A percentile compares a stretch with the other conserved stretches of the same genome.
Conservation (phyloP, 345 rosid species). For the Eucalyptus coolabah region DNA sequence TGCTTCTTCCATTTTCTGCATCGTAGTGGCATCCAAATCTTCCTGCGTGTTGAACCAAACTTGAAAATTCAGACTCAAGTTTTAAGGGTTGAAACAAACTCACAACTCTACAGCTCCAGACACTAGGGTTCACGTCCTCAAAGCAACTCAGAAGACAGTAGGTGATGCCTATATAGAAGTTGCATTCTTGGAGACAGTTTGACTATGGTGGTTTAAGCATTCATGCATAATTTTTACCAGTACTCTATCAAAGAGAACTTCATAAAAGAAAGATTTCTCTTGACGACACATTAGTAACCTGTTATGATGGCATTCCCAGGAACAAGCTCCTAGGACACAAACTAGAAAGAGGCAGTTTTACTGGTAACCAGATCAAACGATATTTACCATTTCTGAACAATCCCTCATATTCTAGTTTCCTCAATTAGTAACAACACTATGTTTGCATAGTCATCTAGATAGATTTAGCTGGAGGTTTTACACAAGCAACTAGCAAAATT, state of each 20-base stretch:
- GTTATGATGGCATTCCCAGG: neutral
- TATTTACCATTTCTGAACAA: neutral
- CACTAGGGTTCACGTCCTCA: neutral
- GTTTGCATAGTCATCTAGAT: neutral
- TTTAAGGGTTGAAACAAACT: neutral
- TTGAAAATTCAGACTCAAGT: neutral
- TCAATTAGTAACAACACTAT: neutral
- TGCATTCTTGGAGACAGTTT: neutral
- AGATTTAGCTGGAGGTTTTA: neutral
- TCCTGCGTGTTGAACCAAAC: constrained; percentile 25
- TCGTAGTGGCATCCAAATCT: constrained; percentile 29
- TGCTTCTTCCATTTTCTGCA: constrained; percentile 73
- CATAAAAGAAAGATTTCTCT: neutral
- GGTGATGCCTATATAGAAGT: neutral
- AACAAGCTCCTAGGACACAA: neutral
- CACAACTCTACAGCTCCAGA: neutral
- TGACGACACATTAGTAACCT: neutral
- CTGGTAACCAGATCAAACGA: neutral
- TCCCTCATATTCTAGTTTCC: neutral
- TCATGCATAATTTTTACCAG: neutral
- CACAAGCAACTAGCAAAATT: neutral
- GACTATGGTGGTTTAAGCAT: neutral
- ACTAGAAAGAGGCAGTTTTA: neutral
- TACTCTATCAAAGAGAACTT: neutral
- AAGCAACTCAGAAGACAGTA: neutral